Evolutionary conservation across 2,329 filamentous ascomycete species (phyloP).

Genomic region (Remersonia thermophila): DNA sequence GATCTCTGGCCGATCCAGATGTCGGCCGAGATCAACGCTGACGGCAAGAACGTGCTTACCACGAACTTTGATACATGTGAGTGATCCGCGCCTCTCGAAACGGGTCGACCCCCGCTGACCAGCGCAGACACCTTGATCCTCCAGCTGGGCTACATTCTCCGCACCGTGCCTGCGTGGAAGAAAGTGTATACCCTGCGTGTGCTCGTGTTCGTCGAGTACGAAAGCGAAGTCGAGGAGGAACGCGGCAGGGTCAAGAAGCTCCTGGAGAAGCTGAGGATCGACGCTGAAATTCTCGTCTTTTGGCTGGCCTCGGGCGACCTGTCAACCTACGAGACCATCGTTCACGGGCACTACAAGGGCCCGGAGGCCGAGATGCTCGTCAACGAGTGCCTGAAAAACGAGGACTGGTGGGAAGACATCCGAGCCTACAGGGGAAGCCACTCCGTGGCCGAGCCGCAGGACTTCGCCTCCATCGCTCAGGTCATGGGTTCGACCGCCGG

Average conservation of each 20-base stretch:
- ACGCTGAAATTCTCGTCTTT: slow-evolving; percentile 67
- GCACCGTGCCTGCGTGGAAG: slow-evolving; percentile 72
- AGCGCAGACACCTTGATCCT: slow-evolving; percentile 60
- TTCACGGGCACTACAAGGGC: slow-evolving; percentile 53
- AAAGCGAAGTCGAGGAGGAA: slow-evolving; percentile 72
- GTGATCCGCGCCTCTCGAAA: slow-evolving; percentile 15
- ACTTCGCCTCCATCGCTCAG: slow-evolving; percentile 30
- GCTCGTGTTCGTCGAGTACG: slow-evolving; percentile 81
- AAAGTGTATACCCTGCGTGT: slow-evolving; percentile 61
- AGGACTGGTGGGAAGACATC: slow-evolving; percentile 76
- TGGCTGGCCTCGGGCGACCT: slow-evolving; percentile 66
- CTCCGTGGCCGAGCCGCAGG: slow-evolving; percentile 29
- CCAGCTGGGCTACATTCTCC: slow-evolving; percentile 72
- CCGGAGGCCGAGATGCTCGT: slow-evolving; percentile 48
- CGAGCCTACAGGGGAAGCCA: slow-evolving; percentile 37
- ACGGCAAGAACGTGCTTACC: slow-evolving; percentile 57
- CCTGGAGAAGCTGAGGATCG: slow-evolving; percentile 69
- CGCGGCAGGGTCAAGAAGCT: slow-evolving; percentile 57
- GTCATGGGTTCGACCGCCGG: slow-evolving; percentile 32
- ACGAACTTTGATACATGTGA: slow-evolving; percentile 86
- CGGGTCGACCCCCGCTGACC: slow-evolving; percentile 5
- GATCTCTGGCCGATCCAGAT: slow-evolving; percentile 91
- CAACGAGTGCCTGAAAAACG: slow-evolving; percentile 52
- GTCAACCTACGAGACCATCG: slow-evolving; percentile 62
- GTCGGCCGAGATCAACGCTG: slow-evolving; percentile 67